Evolutionary conservation across 1,284 basidiomycete genomes (phyloP).

Genomic region (Melampsora abietis-canadensis): DNA sequence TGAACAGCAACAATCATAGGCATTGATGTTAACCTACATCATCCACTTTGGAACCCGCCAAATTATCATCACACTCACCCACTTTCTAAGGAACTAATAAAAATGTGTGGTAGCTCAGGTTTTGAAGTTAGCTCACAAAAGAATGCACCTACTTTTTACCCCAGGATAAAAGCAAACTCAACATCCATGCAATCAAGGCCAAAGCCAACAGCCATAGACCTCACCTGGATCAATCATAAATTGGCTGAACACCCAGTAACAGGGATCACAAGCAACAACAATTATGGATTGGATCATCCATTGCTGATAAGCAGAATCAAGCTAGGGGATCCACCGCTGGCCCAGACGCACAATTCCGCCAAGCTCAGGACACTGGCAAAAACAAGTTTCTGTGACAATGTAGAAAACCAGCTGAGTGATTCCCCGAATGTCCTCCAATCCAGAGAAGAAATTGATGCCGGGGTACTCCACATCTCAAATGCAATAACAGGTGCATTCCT

Average conservation of each 20-base stretch:
- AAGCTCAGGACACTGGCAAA: not conserved
- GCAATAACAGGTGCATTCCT: not conserved
- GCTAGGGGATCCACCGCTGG: not conserved
- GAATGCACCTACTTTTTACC: not conserved
- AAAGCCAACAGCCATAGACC: not conserved
- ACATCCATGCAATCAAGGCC: too few relatives aligned
- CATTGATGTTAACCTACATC: slow-evolving; percentile 25
- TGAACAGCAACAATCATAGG: not conserved
- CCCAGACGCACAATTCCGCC: not conserved
- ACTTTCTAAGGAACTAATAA: not conserved
- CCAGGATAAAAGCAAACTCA: not conserved
- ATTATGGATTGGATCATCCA: not conserved
- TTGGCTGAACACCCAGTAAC: not conserved
- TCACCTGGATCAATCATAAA: not conserved
- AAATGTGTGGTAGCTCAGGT: not conserved
- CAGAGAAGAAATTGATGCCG: not conserved
- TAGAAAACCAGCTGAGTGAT: not conserved
- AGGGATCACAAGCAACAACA: not conserved
- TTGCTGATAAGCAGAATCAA: not conserved
- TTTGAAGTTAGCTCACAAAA: not conserved
- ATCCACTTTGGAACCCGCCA: slow-evolving; percentile 10
- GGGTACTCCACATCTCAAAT: not conserved
- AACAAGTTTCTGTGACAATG: not conserved
- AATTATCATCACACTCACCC: not conserved
- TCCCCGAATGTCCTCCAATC: not conserved